Evolutionary conservation across 225 moss, liverwort and hornwort genomes (phyloP), one percentile per base, ranked within the genome.

Genomic region (Polytrichum commune): DNA sequence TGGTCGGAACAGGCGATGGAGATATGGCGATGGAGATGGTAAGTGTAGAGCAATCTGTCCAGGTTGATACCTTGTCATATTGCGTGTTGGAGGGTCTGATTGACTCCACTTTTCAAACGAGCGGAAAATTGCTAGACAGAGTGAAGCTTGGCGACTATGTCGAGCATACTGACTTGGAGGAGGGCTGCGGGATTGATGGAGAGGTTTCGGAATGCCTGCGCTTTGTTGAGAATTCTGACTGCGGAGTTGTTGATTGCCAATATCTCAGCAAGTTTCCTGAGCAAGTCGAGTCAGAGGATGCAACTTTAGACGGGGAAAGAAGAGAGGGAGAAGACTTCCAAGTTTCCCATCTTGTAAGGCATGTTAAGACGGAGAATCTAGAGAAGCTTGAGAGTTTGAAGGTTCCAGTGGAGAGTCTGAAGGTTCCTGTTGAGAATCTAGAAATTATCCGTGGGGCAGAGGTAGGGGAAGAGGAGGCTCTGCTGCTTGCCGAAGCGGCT

Each of bases 391-490:
- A 74, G 69, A 74, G 32, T 35, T 72, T 58, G 20, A 20, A 58
- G 1, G 22, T 46, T 13, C 46, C 46, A 13, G 46, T 46, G 13
- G 46, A 13, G 46, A 32, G 74, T 29, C 60, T 58, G 20, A 20
- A 58, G 5, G 22, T 46, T 16, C 46, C 46, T 3, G 46, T 46
- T 46, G 46, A 13, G 46, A 33, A 71, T 29, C 60, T 70, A 71
- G 84, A 81, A 76, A 79, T 81, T 10, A 86, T 87, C 66, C 84
- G 82, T 30, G 87, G 85, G 22, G 81, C 74, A 55, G 90, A 85
- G 62, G 93, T 93, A 0, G 98, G 95, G 1, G 98, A 95, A 68
- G 92, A 95, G 75, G 98, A 98, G 80, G 98, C 98, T 26, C 32
- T 88, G 53, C 72, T 98, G 70, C 82, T 98, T 10, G 95, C 94